phyloP scores from a whole-genome alignment of 176 grass and related monocot genomes.

The Musa schizocarpa region DNA sequence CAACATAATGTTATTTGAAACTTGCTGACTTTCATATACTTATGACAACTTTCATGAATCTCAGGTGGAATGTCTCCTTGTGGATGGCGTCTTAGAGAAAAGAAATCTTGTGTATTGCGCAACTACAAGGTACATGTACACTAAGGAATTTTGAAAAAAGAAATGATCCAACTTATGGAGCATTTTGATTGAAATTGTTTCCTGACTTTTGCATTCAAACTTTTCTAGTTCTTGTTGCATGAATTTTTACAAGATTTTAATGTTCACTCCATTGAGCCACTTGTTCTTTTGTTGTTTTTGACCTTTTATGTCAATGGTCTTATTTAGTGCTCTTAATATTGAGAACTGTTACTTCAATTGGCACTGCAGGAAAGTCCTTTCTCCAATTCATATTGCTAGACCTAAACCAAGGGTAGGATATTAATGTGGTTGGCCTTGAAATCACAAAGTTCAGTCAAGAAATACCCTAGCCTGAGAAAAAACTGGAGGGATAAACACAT shows the following conservation, averaged over 20 bases:
- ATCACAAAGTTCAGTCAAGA: too few relatives aligned
- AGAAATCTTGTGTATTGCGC: slow-evolving; percentile 97
- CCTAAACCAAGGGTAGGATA: too few relatives aligned
- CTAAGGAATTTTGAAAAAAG: neutral
- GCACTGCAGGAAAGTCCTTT: too few relatives aligned
- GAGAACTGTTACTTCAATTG: neutral
- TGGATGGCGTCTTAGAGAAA: slow-evolving; percentile 85
- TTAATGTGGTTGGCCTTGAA: too few relatives aligned
- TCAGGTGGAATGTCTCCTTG: slow-evolving; percentile 82
- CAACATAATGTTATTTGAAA: neutral
- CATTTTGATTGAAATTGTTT: neutral
- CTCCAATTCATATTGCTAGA: too few relatives aligned
- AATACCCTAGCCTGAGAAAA: too few relatives aligned
- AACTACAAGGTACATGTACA: slow-evolving; percentile 64
- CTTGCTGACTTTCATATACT: neutral
- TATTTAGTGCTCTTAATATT: neutral
- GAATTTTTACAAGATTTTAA: neutral
- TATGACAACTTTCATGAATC: slow-evolving; percentile 7
- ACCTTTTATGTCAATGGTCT: neutral
- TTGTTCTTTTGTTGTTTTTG: neutral
- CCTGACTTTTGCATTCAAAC: neutral
- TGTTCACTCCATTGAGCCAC: neutral
- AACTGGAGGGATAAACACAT: too few relatives aligned
- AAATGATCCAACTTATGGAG: neutral
- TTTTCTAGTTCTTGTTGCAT: neutral